Percentiles rank a stretch among this genome's conserved stretches.
phyloP scores from a whole-genome alignment of 306 rosid genomes.

The Calophaca sinica region DNA sequence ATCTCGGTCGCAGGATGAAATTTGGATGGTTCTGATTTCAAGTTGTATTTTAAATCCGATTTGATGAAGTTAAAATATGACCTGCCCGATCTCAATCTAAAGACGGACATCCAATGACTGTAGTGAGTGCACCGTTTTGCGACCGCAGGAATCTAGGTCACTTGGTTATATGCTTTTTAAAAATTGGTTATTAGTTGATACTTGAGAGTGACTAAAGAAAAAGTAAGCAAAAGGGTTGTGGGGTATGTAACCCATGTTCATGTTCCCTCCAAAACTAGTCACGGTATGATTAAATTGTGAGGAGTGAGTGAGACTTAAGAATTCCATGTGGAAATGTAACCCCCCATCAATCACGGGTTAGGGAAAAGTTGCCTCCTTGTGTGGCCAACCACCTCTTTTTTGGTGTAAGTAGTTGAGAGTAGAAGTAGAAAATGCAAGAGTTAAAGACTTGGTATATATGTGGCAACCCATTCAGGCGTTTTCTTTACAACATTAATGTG shows the following conservation, averaged over 20 bases:
- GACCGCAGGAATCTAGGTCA: no score
- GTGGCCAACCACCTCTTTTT: constrained; percentile 45
- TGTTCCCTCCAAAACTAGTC: constrained; percentile 61
- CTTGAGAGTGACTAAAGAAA: constrained; percentile 70
- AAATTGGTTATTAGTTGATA: constrained; percentile 53
- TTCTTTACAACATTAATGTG: constrained; percentile 9
- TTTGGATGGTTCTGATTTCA: no score
- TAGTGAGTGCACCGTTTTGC: no score
- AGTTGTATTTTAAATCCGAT: no score
- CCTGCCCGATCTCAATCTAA: no score
- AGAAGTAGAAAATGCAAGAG: constrained; percentile 34
- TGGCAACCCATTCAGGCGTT: constrained; percentile 29
- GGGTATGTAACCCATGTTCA: constrained; percentile 62
- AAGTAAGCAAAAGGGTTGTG: constrained; percentile 42
- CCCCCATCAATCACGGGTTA: constrained; percentile 72
- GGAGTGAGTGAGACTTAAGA: constrained; percentile 55
- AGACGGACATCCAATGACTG: no score
- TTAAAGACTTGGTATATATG: constrained; percentile 32
- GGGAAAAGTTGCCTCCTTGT: constrained; percentile 43
- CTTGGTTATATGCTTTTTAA: constrained; percentile 17
- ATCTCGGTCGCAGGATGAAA: no score
- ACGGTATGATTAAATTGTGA: constrained; percentile 38
- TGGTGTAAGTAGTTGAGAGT: constrained; percentile 46
- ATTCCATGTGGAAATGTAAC: constrained; percentile 51
- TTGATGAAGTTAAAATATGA: no score